Base-by-base conservation (phyloP, 225 moss, liverwort and hornwort genomes). In the Anthoceros angustus region DNA sequence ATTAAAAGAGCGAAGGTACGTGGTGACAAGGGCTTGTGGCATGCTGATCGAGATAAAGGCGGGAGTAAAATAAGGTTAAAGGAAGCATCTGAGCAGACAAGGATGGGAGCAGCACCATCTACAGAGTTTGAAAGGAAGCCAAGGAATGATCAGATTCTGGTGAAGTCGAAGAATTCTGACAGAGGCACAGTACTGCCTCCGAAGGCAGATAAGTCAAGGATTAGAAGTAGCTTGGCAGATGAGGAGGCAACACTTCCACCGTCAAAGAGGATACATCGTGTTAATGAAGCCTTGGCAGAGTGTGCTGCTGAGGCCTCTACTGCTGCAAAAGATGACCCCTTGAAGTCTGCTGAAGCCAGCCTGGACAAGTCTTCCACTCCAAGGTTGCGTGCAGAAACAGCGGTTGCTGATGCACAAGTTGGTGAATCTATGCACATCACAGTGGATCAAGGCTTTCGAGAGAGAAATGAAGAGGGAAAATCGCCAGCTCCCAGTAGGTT, bases 161-260 rank as follows among this genome's bases (percentile, higher is more conserved):
- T 72, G 76, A 92, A 89, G 49, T 65, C 71, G 4, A 86, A 78
- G 70, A 63, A 64, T 8, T 65, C 71, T 60, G 86, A 85, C 40
- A 87, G 86, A 76, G 83, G 84, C 24, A 81, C 86, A 7, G 82
- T 83, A 46, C 71, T 89, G 5, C 92, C 98, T 15, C 89, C 87
- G 7, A 98, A 98, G 72, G 87, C 88, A 62, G 88, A 83, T 42
- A 91, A 98, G 73, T 92, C 91, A 62, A 78, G 92, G 66, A 92
- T 92, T 72, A 79, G 98, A 71, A 95, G 91, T 69, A 86, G 83
- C 24, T 78, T 90, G 16, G 79, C 83, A 45, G 91, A 91, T 65
- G 86, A 86, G 64, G 98, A 98, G 75, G 87, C 83, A 61, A 89
- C 80, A 9, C 84, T 98, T 0, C 98, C 98, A 41, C 98, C 98